These are phyloP conservation scores for Lycium ferocissimum DNA, from an alignment of 257 asterid genomes.

Conservation along the genomic window DNA sequence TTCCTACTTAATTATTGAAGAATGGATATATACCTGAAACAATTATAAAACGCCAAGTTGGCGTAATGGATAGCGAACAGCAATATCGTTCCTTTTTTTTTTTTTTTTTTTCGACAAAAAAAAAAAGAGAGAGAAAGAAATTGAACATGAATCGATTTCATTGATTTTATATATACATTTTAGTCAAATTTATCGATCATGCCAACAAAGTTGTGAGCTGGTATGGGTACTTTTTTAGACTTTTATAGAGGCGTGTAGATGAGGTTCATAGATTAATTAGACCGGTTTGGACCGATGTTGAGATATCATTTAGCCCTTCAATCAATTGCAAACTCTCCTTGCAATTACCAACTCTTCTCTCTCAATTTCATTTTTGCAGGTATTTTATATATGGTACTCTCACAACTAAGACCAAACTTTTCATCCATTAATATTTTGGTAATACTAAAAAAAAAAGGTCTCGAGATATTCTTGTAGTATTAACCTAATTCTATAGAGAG, in stretches of 20 bases:
- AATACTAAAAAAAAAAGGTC: not conserved
- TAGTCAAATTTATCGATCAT: constrained; percentile 2
- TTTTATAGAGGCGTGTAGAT: not conserved
- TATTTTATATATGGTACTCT: not conserved
- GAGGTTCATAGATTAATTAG: not conserved
- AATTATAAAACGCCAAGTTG: not conserved
- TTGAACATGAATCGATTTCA: not conserved
- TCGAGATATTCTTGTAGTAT: not conserved
- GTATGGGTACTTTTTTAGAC: not conserved
- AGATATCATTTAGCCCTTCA: not conserved
- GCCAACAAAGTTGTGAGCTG: not conserved
- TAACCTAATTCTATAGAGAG: not conserved
- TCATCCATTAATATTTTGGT: not conserved
- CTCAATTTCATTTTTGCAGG: not conserved
- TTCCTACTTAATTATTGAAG: not conserved
- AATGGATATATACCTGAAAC: not conserved
- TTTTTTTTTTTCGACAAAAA: not conserved
- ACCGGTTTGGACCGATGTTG: constrained; percentile 6
- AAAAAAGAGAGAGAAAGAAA: not conserved
- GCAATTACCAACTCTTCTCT: not conserved
- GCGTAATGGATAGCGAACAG: not conserved
- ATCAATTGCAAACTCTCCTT: not conserved
- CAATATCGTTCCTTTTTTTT: not conserved
- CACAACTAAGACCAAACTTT: not conserved
- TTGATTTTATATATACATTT: not conserved